A percentile compares a stretch with the other conserved stretches of the same genome.
phyloP scores from a whole-genome alignment of 192 early-diverging fungal genomes.

The Dissophora ornata region DNA sequence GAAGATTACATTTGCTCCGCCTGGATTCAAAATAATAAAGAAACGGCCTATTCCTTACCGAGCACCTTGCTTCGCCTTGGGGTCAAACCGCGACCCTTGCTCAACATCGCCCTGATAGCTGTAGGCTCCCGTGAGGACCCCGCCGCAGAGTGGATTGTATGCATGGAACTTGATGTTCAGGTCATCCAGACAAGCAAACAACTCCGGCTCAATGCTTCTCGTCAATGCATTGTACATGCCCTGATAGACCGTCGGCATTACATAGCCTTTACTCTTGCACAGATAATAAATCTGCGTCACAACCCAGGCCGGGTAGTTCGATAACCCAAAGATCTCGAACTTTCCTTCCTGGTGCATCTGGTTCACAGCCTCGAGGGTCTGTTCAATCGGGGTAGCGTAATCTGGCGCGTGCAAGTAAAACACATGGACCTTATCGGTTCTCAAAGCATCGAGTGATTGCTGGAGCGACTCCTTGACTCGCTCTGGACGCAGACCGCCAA shows the following conservation, averaged over 20 bases:
- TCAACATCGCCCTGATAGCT: slow-evolving; percentile 35
- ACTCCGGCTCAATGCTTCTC: slow-evolving; percentile 61
- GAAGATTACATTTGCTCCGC: too few relatives aligned
- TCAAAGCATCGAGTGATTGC: slow-evolving; percentile 62
- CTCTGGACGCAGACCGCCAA: slow-evolving; percentile 53
- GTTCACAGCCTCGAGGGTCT: slow-evolving; percentile 67
- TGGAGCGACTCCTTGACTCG: slow-evolving; percentile 45
- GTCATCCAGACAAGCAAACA: slow-evolving; percentile 69
- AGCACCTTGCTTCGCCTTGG: slow-evolving; percentile 34
- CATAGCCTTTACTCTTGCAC: slow-evolving; percentile 51
- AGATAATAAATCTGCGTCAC: slow-evolving; percentile 52
- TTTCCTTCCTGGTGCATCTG: slow-evolving; percentile 65
- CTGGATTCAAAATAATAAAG: too few relatives aligned
- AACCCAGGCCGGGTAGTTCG: slow-evolving; percentile 52
- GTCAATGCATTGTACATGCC: slow-evolving; percentile 59
- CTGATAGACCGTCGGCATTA: slow-evolving; percentile 53
- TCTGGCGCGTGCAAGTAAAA: slow-evolving; percentile 79
- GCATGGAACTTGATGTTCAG: slow-evolving; percentile 72
- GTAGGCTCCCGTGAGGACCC: slow-evolving; percentile 42
- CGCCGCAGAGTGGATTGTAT: slow-evolving; percentile 74
- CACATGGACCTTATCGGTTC: slow-evolving; percentile 63
- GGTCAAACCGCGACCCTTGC: slow-evolving; percentile 54
- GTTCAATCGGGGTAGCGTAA: slow-evolving; percentile 63
- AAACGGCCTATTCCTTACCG: too few relatives aligned
- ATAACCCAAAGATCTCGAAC: slow-evolving; percentile 59